Percentiles rank a stretch among this genome's conserved stretches.
Evolutionary conservation across 148 eudicot species (phyloP).

Genomic region (Limonium bicolor): DNA sequence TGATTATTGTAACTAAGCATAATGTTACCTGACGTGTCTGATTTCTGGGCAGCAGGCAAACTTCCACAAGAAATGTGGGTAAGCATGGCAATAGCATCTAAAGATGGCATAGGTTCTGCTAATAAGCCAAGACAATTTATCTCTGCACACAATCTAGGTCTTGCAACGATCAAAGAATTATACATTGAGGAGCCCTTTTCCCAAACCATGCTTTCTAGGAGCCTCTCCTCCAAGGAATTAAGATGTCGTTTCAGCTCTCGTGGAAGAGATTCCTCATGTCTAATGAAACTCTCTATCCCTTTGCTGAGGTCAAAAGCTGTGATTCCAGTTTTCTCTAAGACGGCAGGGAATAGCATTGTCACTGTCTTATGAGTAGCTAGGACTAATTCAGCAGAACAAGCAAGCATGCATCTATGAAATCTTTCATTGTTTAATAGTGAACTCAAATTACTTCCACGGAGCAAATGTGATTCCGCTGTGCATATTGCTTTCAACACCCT

Average conservation of each 20-base stretch:
- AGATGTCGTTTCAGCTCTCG: slow-evolving; percentile 87
- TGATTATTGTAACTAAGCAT: no score
- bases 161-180: slow-evolving; percentile 83
- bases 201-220: slow-evolving; percentile 98
- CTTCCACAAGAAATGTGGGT: slow-evolving; percentile 53
- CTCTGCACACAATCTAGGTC: slow-evolving; percentile 57
- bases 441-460: slow-evolving; percentile 68
- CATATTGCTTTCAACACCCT: slow-evolving; percentile 90
- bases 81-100: slow-evolving; percentile 82
- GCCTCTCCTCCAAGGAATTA: slow-evolving; percentile 86
- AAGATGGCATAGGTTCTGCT: slow-evolving; percentile 97
- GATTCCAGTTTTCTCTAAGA: slow-evolving; percentile 90
- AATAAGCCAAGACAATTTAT: slow-evolving; percentile 64
- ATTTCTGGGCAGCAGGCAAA: no score
- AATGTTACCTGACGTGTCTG: no score
- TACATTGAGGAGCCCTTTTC: slow-evolving; percentile 98
- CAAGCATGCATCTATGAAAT: slow-evolving; percentile 98
- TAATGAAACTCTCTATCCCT: slow-evolving; percentile 92
- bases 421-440: slow-evolving; percentile 85
- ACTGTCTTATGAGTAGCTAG: slow-evolving; percentile 95
- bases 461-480: slow-evolving; percentile 60
- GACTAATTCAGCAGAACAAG: slow-evolving; percentile 97
- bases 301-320: slow-evolving; percentile 98
- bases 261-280: slow-evolving; percentile 92
- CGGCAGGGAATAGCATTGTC: slow-evolving; percentile 95